Base-by-base conservation (phyloP, 2,329 filamentous ascomycete species). In the Fusarium miscanthi region DNA sequence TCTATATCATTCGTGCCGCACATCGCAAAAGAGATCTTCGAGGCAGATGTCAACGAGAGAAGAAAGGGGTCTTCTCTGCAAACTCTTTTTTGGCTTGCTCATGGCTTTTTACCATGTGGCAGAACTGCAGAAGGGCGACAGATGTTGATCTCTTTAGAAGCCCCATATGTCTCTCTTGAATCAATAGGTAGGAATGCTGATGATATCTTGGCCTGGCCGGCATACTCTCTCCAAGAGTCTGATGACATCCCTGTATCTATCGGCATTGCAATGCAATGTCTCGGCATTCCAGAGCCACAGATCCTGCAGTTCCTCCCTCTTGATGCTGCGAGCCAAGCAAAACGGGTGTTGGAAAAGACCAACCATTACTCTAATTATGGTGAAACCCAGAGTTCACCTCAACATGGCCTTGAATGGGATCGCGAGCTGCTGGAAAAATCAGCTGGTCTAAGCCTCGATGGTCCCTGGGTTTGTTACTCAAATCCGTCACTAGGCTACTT, bases 381-480 rank as follows among this genome's bases (percentile, higher is more conserved):
- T 1, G 19, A 0, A 1, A 12, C 13, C 2, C 8, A 37, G n/a
- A 27, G 4, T 37, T 17, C 3, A 2, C 2, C 0, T 8, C 13
- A 6, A 25, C 4, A 6, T 5, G 25, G 6, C 5, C 19, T 3
- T 14, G 12, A 1, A 12, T 21, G 33, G 31, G 19, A n/a, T 9
- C 23, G 3, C 5, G 23, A 38, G 13, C 0, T 2, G 9, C 19
- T 23, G 14, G 2, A 5, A 9, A 19, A 38, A 2, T 10, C 2
- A 2, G 17, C 23, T 2, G 23, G 33, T 2, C 9, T 52, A 11
- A 52, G 19, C 7, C 3, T 52, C 10, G 33, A 38, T 27, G 49
- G 33, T 2, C 13, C 49, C 0, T 52, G 49, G 49, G 33, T 38
- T 13, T 13, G 33, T 5, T 38, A 27, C 23, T 52, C 2, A 1